A percentile compares a stretch with the other conserved stretches of the same genome.
Conservation (phyloP, 2,329 filamentous ascomycete species). For the Aspergillus ochraceus region DNA sequence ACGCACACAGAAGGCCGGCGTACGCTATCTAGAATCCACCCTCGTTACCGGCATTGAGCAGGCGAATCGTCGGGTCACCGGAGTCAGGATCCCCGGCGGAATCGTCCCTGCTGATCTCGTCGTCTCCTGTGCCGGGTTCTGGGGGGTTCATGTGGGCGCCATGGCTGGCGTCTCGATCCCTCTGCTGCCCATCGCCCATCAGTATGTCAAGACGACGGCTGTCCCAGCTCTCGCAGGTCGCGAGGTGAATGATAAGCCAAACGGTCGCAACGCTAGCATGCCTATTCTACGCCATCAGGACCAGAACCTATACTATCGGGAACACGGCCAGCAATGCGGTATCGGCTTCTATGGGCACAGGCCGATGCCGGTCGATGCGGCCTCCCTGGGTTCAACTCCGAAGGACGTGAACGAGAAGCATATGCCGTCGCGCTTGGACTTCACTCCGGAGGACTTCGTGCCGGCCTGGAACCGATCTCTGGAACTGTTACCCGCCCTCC, state of each 20-base stretch:
- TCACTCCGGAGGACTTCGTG: conserved; percentile 61
- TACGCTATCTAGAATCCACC: conserved; percentile 58
- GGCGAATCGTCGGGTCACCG: conserved; percentile 52
- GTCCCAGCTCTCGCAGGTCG: conserved; percentile 48
- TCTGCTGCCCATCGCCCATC: conserved; percentile 61
- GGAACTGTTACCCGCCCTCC: conserved; percentile 55
- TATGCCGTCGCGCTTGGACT: conserved; percentile 64
- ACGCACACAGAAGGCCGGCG: conserved; percentile 58
- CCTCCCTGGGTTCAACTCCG: conserved; percentile 54
- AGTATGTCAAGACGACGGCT: conserved; percentile 63
- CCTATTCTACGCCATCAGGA: conserved; percentile 65
- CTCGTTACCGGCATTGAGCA: conserved; percentile 59
- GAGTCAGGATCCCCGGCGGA: conserved; percentile 53
- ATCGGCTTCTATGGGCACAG: conserved; percentile 66
- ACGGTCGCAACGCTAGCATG: conserved; percentile 49
- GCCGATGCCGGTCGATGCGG: conserved; percentile 61
- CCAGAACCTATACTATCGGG: conserved; percentile 64
- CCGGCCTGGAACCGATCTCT: conserved; percentile 60
- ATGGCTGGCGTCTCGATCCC: conserved; percentile 61
- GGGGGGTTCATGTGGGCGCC: conserved; percentile 64
- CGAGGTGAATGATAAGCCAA: conserved; percentile 40
- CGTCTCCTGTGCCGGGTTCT: conserved; percentile 65
- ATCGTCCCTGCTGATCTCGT: conserved; percentile 60
- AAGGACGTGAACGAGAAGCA: conserved; percentile 57
- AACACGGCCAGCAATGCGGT: conserved; percentile 62